These are phyloP conservation scores for Microthlaspi erraticum DNA, from an alignment of 345 rosid species.

Conservation along the genomic window DNA sequence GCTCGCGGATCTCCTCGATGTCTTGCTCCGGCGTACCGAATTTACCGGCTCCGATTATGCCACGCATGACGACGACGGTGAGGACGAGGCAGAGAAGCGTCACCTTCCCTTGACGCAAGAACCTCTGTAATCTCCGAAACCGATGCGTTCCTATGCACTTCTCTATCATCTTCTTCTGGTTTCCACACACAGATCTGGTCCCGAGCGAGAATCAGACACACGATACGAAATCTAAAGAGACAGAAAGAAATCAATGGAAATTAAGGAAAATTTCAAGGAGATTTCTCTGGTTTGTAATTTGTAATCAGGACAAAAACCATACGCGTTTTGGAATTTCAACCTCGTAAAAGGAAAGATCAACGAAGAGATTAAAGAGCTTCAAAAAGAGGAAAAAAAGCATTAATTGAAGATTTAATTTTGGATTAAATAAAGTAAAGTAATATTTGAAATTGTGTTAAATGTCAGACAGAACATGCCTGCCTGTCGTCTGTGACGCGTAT, in stretches of 20 bases:
- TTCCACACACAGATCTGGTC: conserved; percentile 31
- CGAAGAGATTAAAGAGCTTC: conserved; percentile 24
- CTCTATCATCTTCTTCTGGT: conserved; percentile 50
- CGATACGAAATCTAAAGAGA: conserved; percentile 6
- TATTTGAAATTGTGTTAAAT: conserved; percentile 14
- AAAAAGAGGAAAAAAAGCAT: neutral
- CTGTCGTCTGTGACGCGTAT: conserved; percentile 47
- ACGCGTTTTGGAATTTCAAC: conserved; percentile 32
- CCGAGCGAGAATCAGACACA: conserved; percentile 27
- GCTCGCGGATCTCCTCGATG: conserved; percentile 67
- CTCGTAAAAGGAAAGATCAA: conserved; percentile 38
- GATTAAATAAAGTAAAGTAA: conserved; percentile 9
- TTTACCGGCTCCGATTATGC: conserved; percentile 89
- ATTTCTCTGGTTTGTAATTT: conserved; percentile 7
- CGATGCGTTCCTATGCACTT: conserved; percentile 60
- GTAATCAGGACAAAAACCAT: conserved; percentile 2
- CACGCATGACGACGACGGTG: conserved; percentile 87
- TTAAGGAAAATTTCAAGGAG: neutral
- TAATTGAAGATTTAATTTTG: conserved; percentile 24
- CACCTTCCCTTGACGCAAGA: conserved; percentile 65
- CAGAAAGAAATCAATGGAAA: neutral
- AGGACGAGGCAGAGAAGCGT: conserved; percentile 61
- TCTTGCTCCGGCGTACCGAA: conserved; percentile 92
- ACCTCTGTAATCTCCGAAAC: conserved; percentile 53
- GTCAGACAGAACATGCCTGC: conserved; percentile 46